Conservation (phyloP, 1,139 yeast genomes). For the Diutina scorzettiae region DNA sequence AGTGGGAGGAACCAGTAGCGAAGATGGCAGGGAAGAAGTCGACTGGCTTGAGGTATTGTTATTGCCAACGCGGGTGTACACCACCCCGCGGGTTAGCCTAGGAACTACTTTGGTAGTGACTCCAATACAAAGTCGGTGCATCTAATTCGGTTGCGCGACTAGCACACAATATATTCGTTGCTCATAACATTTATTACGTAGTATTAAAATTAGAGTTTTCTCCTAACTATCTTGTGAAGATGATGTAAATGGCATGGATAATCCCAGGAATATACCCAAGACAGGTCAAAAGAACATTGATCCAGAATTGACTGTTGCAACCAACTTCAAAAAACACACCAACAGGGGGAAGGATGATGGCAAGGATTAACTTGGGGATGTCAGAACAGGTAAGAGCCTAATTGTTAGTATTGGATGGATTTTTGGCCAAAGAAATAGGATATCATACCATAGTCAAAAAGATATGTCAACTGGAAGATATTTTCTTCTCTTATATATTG, state of each 20-base stretch:
- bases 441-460: too few relatives aligned
- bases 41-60: neutral
- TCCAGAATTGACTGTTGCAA: conserved; percentile 40
- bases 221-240: conserved; percentile 13
- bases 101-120: too few relatives aligned
- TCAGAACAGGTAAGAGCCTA: conserved; percentile 6
- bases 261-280: conserved; percentile 60
- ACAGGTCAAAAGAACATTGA: conserved; percentile 48
- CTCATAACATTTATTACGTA: too few relatives aligned
- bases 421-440: too few relatives aligned
- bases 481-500: too few relatives aligned
- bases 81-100: neutral
- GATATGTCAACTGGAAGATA: too few relatives aligned
- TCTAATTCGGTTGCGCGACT: too few relatives aligned
- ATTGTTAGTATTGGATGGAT: neutral
- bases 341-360: conserved; percentile 26
- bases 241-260: conserved; percentile 51
- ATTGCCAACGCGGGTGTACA: neutral
- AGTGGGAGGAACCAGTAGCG: too few relatives aligned
- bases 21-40: too few relatives aligned
- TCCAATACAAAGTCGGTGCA: too few relatives aligned
- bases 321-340: conserved; percentile 69
- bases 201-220: too few relatives aligned
- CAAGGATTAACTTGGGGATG: conserved; percentile 4
- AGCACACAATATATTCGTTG: too few relatives aligned